A percentile compares a stretch with the other conserved stretches of the same genome.
Evolutionary conservation across 2,329 filamentous ascomycete species (phyloP).

Genomic region (Fusarium setosum): DNA sequence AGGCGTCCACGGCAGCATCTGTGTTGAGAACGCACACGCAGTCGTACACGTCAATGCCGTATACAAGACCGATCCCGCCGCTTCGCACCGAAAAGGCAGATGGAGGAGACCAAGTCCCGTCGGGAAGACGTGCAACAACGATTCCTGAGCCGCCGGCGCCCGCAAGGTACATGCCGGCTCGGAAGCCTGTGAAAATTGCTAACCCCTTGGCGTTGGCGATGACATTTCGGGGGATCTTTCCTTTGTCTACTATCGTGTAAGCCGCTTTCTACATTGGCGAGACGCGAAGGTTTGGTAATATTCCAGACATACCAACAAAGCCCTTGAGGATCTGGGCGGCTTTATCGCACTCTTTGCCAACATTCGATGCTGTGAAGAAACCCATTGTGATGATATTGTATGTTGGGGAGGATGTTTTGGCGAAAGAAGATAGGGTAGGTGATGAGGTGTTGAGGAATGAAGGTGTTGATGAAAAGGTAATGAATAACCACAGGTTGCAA

Average conservation of each 20-base stretch:
- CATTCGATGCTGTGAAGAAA: slow-evolving; percentile 15
- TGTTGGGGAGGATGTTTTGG: neutral
- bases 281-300: neutral
- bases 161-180: slow-evolving; percentile 66
- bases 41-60: slow-evolving; percentile 81
- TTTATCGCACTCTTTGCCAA: slow-evolving; percentile 21
- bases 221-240: slow-evolving; percentile 52
- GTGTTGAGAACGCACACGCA: slow-evolving; percentile 81
- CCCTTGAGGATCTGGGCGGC: slow-evolving; percentile 20
- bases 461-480: too few relatives aligned
- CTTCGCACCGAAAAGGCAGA: slow-evolving; percentile 79
- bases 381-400: slow-evolving; percentile 3
- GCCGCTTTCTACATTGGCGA: neutral
- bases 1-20: slow-evolving; percentile 72
- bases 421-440: too few relatives aligned
- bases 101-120: slow-evolving; percentile 74
- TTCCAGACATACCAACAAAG: slow-evolving; percentile 16
- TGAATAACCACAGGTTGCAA: too few relatives aligned
- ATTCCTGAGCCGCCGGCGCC: slow-evolving; percentile 68
- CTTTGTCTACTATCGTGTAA: slow-evolving; percentile 9
- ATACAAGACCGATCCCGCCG: slow-evolving; percentile 74
- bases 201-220: slow-evolving; percentile 66
- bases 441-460: too few relatives aligned
- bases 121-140: slow-evolving; percentile 61
- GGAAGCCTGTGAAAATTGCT: slow-evolving; percentile 70